Evolutionary conservation across 192 early-diverging fungal species (phyloP).

Genomic region (Rhizophlyctis rosea): DNA sequence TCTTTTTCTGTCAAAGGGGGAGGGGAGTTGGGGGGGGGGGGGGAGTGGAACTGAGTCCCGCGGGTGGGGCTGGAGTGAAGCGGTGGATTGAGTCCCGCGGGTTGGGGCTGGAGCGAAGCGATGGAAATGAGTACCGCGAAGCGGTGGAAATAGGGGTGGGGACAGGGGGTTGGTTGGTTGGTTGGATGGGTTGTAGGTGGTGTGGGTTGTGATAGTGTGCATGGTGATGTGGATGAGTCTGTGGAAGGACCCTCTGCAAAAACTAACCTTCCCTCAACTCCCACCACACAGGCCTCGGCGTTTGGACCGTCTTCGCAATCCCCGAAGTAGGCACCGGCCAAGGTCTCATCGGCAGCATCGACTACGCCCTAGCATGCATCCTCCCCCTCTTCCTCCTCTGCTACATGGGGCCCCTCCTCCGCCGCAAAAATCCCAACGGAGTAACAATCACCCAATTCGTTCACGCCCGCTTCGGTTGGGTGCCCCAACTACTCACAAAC

Average conservation of each 20-base stretch:
- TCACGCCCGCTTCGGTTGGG: constrained; percentile 59
- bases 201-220: no score
- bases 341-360: constrained; percentile 64
- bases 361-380: constrained; percentile 61
- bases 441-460: constrained; percentile 68
- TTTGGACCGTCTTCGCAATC: constrained; percentile 63
- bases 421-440: constrained; percentile 54
- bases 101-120: neutral
- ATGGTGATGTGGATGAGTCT: no score
- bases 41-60: constrained; percentile 45
- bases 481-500: no score
- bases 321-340: constrained; percentile 63
- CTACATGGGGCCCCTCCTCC: constrained; percentile 55
- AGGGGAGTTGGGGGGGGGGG: constrained; percentile 54
- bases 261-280: constrained; percentile 32
- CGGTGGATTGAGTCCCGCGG: no score
- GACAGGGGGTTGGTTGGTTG: no score
- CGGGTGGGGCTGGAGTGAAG: no score
- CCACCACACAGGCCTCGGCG: constrained; percentile 53
- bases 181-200: no score
- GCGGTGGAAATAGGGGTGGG: no score
- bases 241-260: neutral
- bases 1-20: no score
- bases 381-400: constrained; percentile 60
- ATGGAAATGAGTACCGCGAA: no score